These are phyloP conservation scores for Leptographium flavum DNA, from an alignment of 2,329 filamentous ascomycete species.

Conservation along the genomic window DNA sequence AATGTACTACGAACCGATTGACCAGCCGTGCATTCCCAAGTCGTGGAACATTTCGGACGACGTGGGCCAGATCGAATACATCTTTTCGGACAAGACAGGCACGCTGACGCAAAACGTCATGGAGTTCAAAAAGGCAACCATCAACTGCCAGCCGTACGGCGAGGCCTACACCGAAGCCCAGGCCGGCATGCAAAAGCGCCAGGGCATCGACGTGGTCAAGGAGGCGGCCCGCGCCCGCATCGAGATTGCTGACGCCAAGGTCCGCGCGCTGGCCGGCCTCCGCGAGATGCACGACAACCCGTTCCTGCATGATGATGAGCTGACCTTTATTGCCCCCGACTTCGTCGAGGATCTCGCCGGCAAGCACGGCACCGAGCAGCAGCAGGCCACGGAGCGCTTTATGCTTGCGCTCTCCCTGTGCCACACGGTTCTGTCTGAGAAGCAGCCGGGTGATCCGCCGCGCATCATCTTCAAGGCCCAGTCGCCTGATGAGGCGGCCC, in stretches of 20 bases:
- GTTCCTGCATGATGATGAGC: slow-evolving; percentile 74
- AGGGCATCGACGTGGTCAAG: slow-evolving; percentile 74
- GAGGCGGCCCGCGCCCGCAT: slow-evolving; percentile 58
- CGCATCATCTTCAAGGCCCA: slow-evolving; percentile 93
- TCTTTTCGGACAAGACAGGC: slow-evolving; percentile 41
- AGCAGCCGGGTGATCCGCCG: slow-evolving; percentile 75
- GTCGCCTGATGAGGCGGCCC: slow-evolving; percentile 87
- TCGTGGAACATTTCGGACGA: slow-evolving; percentile 99
- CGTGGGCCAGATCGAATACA: slow-evolving; percentile 95
- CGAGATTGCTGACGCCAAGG: slow-evolving; percentile 68
- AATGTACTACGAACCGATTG: slow-evolving; percentile 94
- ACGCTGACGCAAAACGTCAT: slow-evolving; percentile 24
- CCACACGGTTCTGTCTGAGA: slow-evolving; percentile 89
- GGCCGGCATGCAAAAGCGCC: slow-evolving; percentile 84
- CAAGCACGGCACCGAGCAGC: slow-evolving; percentile 61
- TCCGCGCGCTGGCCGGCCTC: slow-evolving; percentile 56
- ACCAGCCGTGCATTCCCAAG: slow-evolving; percentile 92
- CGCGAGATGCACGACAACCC: slow-evolving; percentile 75
- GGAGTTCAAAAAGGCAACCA: slow-evolving; percentile 98
- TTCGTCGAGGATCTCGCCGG: slow-evolving; percentile 75
- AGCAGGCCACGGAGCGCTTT: slow-evolving; percentile 67
- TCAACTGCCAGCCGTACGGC: slow-evolving; percentile 92
- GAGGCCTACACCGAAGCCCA: slow-evolving; percentile 97
- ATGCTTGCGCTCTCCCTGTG: slow-evolving; percentile 94
- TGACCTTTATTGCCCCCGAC: slow-evolving; percentile 87